These are phyloP conservation scores for Ophioceras dolichostomum DNA, from an alignment of 2,329 filamentous ascomycete genomes.

Conservation along the genomic window DNA sequence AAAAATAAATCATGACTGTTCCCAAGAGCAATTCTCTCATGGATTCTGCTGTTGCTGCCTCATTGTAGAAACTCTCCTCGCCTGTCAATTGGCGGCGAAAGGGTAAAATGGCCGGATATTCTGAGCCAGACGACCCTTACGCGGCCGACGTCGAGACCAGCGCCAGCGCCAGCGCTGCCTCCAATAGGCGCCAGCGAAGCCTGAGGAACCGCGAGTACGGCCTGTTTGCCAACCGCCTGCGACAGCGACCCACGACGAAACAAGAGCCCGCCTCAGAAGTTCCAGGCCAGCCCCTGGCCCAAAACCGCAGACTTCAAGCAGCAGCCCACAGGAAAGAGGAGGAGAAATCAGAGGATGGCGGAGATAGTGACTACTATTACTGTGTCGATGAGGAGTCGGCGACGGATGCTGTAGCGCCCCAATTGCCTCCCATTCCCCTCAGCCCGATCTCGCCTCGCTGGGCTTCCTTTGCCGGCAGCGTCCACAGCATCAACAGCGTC, in stretches of 20 bases:
- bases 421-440: conserved; percentile 21
- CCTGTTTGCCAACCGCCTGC: conserved; percentile 12
- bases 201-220: conserved; percentile 11
- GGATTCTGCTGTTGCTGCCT: not conserved
- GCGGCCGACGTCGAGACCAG: conserved; percentile 10
- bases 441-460: conserved; percentile 28
- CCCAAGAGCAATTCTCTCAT: no score
- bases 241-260: conserved; percentile 17
- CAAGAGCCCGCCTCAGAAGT: conserved; percentile 11
- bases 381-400: not conserved
- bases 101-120: conserved; percentile 7
- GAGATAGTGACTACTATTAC: not conserved
- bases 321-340: conserved; percentile 3
- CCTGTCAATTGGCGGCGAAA: not conserved
- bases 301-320: conserved; percentile 1
- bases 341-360: no score
- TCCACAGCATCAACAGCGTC: conserved; percentile 12
- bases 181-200: conserved; percentile 9
- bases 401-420: conserved; percentile 5
- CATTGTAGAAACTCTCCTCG: not conserved
- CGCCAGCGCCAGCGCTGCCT: not conserved
- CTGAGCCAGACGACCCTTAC: conserved; percentile 12
- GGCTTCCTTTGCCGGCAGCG: conserved; percentile 26
- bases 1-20: no score
- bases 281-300: conserved; percentile 2